Evolutionary conservation across 1,284 basidiomycete species (phyloP).

Genomic region (Puccinia novopanici): DNA sequence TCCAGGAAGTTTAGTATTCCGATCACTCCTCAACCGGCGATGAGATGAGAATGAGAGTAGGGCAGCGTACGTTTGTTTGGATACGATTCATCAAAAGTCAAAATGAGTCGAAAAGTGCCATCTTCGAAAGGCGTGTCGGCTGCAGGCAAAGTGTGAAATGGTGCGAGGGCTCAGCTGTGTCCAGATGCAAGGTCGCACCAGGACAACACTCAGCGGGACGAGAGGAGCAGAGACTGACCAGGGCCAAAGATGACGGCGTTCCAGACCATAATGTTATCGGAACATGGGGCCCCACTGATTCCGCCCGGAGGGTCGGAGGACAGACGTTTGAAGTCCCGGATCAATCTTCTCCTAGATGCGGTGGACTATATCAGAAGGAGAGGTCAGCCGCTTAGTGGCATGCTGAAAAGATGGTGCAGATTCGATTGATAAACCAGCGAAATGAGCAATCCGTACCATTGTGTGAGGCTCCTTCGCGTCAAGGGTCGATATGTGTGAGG

Average conservation of each 20-base stretch:
- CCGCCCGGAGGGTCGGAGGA: slow-evolving; percentile 92
- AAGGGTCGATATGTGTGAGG: too few relatives aligned
- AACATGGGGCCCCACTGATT: slow-evolving; percentile 91
- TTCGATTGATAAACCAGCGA: too few relatives aligned
- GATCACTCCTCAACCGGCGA: background rate
- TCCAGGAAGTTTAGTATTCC: background rate
- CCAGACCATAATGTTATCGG: slow-evolving; percentile 99
- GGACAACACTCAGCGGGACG: background rate
- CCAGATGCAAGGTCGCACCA: too few relatives aligned
- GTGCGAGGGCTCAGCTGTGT: too few relatives aligned
- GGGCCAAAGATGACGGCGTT: slow-evolving; percentile 99
- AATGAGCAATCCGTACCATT: too few relatives aligned
- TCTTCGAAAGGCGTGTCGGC: slow-evolving; percentile 98
- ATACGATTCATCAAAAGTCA: slow-evolving; percentile 95
- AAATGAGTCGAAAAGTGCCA: slow-evolving; percentile 92
- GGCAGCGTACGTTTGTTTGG: slow-evolving; percentile 74
- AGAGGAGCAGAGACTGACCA: slow-evolving; percentile 65
- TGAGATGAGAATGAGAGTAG: background rate
- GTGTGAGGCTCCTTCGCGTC: too few relatives aligned
- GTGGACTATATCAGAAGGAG: slow-evolving; percentile 67
- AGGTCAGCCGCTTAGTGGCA: too few relatives aligned
- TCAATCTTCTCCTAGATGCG: slow-evolving; percentile 81
- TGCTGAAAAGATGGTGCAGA: too few relatives aligned
- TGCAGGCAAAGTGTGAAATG: slow-evolving; percentile 57
- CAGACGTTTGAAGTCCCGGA: slow-evolving; percentile 93